Conservation (phyloP, 2,329 filamentous ascomycete genomes). For the Phoma sp. region DNA sequence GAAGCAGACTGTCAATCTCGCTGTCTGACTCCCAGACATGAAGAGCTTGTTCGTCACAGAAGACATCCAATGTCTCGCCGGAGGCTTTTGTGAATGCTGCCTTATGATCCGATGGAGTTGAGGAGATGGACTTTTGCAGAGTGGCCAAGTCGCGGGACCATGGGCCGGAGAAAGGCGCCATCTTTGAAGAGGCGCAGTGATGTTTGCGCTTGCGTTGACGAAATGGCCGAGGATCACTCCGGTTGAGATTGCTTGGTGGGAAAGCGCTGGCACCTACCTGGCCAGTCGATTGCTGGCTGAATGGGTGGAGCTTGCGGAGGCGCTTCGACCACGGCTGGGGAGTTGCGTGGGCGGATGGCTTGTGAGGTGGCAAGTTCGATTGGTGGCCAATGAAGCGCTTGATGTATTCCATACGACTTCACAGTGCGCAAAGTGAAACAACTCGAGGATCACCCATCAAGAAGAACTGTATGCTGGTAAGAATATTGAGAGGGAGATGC, state of each 20-base stretch:
- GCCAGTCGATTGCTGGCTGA: background rate
- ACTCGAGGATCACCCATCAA: background rate
- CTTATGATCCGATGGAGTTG: constrained; percentile 35
- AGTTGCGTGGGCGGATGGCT: background rate
- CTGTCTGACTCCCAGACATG: constrained; percentile 45
- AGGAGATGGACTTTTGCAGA: constrained; percentile 32
- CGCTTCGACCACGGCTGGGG: background rate
- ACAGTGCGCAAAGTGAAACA: constrained; percentile 3
- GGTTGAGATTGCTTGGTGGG: background rate
- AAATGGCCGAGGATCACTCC: background rate
- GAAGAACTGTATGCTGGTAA: background rate
- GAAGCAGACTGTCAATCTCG: constrained; percentile 41
- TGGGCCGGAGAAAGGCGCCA: constrained; percentile 33
- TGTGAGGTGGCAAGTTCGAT: background rate
- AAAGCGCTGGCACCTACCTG: background rate
- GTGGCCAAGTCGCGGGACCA: constrained; percentile 32
- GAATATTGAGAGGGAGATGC: background rate
- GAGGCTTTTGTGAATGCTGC: constrained; percentile 29
- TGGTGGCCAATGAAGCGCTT: constrained; percentile 3
- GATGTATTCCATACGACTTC: constrained; percentile 14
- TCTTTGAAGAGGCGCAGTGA: constrained; percentile 4
- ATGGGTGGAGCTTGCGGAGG: background rate
- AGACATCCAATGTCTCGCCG: constrained; percentile 23
- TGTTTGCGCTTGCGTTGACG: constrained; percentile 15
- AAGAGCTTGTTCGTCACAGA: constrained; percentile 31